Conservation (phyloP, 805 yeast species). For the Maudiozyma pseudohumilis region DNA sequence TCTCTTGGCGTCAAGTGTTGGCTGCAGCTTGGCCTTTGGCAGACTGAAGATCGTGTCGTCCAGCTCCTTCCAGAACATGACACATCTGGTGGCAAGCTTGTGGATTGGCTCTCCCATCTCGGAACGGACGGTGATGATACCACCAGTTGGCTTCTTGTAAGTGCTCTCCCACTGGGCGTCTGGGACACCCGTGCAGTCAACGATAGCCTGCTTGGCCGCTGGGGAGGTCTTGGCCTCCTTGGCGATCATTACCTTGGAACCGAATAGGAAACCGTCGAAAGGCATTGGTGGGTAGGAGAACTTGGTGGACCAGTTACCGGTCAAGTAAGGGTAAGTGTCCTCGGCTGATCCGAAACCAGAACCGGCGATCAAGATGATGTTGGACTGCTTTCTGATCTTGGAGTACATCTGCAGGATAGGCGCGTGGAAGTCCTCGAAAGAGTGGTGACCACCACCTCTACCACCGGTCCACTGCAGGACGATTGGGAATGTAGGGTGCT, state of each 20-base stretch:
- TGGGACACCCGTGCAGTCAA: slow-evolving; percentile 79
- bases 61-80: slow-evolving; percentile 91
- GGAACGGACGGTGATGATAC: slow-evolving; percentile 88
- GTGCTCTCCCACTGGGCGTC: slow-evolving; percentile 90
- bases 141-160: slow-evolving; percentile 93
- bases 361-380: slow-evolving; percentile 89
- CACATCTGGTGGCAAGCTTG: slow-evolving; percentile 97
- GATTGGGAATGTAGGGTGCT: slow-evolving; percentile 94
- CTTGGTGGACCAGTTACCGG: slow-evolving; percentile 89
- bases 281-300: slow-evolving; percentile 98
- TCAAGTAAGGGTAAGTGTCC: slow-evolving; percentile 93
- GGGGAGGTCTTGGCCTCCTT: slow-evolving; percentile 91
- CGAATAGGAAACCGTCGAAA: slow-evolving; percentile 91
- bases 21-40: slow-evolving; percentile 81
- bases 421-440: slow-evolving; percentile 97
- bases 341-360: slow-evolving; percentile 97
- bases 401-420: slow-evolving; percentile 94
- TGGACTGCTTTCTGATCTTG: slow-evolving; percentile 81
- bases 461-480: slow-evolving; percentile 99
- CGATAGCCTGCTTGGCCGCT: slow-evolving; percentile 89
- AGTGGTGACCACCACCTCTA: slow-evolving; percentile 99
- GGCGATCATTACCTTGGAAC: slow-evolving; percentile 96
- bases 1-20: slow-evolving; percentile 71
- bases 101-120: slow-evolving; percentile 99
- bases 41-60: slow-evolving; percentile 86